phyloP scores from a whole-genome alignment of 306 rosid genomes.

The Lathyrus tuberosus region DNA sequence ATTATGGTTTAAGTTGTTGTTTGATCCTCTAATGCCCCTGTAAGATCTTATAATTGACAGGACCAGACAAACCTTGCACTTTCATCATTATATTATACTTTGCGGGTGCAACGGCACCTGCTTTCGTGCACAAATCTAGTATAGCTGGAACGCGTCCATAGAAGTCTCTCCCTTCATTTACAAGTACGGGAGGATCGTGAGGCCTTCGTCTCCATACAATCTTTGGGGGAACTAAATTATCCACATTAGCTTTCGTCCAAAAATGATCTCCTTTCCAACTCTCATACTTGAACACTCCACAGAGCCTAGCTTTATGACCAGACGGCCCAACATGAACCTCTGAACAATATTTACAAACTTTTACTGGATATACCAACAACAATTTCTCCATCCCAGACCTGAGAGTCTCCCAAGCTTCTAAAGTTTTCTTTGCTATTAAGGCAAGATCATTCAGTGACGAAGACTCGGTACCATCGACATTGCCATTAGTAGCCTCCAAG shows the following conservation, averaged over 20 bases:
- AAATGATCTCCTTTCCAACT: constrained; percentile 77
- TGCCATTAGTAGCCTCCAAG: constrained; percentile 39
- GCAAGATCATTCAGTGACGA: constrained; percentile 52
- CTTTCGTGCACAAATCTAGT: constrained; percentile 74
- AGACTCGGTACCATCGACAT: constrained; percentile 39
- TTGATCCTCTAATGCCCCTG: constrained; percentile 10
- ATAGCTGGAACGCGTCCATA: constrained; percentile 81
- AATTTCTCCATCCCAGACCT: constrained; percentile 74
- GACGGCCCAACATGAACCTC: constrained; percentile 91
- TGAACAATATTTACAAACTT: constrained; percentile 84
- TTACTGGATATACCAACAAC: constrained; percentile 72
- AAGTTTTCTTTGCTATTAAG: constrained; percentile 56
- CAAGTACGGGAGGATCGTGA: constrained; percentile 82
- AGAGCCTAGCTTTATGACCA: constrained; percentile 82
- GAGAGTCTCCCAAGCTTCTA: constrained; percentile 76
- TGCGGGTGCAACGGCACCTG: constrained; percentile 62
- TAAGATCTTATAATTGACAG: constrained; percentile 9
- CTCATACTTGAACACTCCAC: constrained; percentile 85
- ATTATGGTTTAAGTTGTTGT: constrained; percentile 21
- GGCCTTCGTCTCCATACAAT: constrained; percentile 70
- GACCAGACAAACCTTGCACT: constrained; percentile 65
- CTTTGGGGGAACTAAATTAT: constrained; percentile 83
- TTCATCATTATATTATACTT: constrained; percentile 79
- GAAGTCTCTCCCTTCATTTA: constrained; percentile 62
- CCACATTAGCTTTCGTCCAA: constrained; percentile 76